These are phyloP conservation scores for Hyphopichia fennica DNA, from an alignment of 1,139 yeast genomes.

Conservation along the genomic window DNA sequence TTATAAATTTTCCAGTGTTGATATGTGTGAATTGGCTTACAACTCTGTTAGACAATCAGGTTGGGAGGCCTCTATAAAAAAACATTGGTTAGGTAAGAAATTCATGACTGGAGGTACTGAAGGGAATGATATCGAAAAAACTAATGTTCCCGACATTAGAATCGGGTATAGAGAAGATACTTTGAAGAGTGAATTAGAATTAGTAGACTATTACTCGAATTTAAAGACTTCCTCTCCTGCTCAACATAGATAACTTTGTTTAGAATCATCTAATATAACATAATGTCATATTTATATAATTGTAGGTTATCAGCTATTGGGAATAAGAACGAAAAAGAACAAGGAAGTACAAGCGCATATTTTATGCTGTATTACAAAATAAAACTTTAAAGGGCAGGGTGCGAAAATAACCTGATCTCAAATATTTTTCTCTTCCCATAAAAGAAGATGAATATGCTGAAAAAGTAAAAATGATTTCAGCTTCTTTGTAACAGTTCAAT, in stretches of 20 bases:
- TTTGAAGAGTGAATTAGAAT: slow-evolving; percentile 67
- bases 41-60: slow-evolving; percentile 92
- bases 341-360: not conserved
- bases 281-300: no score
- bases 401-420: not conserved
- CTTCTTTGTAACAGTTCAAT: no score
- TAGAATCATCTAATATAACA: no score
- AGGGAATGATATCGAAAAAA: slow-evolving; percentile 88
- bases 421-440: no score
- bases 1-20: slow-evolving; percentile 88
- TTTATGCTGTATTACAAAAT: not conserved
- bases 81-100: slow-evolving; percentile 87
- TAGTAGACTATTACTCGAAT: slow-evolving; percentile 62
- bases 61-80: slow-evolving; percentile 80
- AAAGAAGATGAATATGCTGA: no score
- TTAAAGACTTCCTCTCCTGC: slow-evolving; percentile 3
- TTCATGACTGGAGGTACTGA: slow-evolving; percentile 62
- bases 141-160: slow-evolving; percentile 91
- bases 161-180: slow-evolving; percentile 82
- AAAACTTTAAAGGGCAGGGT: not conserved
- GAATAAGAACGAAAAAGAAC: no score
- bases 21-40: slow-evolving; percentile 91
- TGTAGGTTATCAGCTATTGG: no score
- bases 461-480: no score
- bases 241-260: not conserved